Conservation (phyloP, 192 early-diverging fungal species). For the Phycomyces nitens region DNA sequence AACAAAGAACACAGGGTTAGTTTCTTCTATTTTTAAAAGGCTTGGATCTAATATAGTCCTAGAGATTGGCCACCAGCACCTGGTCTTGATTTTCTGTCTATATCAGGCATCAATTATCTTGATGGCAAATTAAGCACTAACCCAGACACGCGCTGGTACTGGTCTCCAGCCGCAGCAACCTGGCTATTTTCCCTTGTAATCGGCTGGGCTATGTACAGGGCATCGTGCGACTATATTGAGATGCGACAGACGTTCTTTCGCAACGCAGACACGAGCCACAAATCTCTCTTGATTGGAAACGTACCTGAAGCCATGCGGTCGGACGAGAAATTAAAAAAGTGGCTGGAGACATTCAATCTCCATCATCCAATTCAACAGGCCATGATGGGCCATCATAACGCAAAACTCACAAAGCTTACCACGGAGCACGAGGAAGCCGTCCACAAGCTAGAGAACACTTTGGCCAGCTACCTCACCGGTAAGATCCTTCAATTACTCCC, state of each 20-base stretch:
- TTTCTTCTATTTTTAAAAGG: neutral
- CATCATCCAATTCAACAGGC: conserved; percentile 48
- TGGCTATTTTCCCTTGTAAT: conserved; percentile 62
- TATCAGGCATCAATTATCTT: conserved; percentile 33
- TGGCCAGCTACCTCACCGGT: conserved; percentile 58
- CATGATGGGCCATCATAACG: conserved; percentile 65
- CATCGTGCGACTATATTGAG: conserved; percentile 50
- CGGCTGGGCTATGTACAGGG: conserved; percentile 49
- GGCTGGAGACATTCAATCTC: conserved; percentile 14
- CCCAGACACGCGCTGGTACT: conserved; percentile 49
- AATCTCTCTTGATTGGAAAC: conserved; percentile 63
- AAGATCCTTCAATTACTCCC: neutral
- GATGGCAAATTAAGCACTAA: conserved; percentile 16
- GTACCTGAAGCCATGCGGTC: conserved; percentile 45
- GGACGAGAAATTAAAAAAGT: conserved; percentile 16
- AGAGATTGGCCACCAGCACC: conserved; percentile 37
- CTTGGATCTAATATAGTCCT: no score
- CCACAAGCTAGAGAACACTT: conserved; percentile 58
- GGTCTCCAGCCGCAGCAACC: conserved; percentile 61
- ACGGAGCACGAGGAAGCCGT: conserved; percentile 62
- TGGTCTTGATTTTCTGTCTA: conserved; percentile 34
- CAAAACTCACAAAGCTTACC: conserved; percentile 62
- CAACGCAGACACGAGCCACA: conserved; percentile 41
- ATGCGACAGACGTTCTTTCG: conserved; percentile 52
- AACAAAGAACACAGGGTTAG: conserved; percentile 33